Percentiles rank a stretch among this genome's conserved stretches.
phyloP scores from a whole-genome alignment of 768 basidiomycete species.

The Tephrocybe sp. region DNA sequence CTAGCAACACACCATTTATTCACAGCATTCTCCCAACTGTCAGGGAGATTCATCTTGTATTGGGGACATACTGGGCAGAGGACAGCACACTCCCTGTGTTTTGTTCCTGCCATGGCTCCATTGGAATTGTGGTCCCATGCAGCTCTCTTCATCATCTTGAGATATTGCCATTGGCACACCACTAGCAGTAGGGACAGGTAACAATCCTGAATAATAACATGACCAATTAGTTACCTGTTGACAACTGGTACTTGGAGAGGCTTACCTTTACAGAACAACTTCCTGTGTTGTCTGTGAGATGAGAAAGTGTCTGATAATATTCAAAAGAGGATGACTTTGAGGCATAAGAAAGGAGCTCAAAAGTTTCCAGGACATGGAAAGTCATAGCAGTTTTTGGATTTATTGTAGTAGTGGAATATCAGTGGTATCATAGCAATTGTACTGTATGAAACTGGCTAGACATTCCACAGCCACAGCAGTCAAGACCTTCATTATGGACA shows the following conservation, averaged over 20 bases:
- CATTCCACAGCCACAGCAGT: constrained; percentile 30
- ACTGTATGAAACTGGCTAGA: background rate
- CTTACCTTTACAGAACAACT: background rate
- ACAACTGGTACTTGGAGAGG: too few relatives aligned
- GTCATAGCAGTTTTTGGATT: constrained; percentile 10
- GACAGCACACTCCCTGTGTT: constrained; percentile 20
- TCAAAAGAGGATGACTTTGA: constrained; percentile 14
- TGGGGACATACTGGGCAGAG: constrained; percentile 29
- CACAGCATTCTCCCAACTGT: constrained; percentile 19
- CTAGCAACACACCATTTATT: too few relatives aligned
- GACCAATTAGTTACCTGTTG: too few relatives aligned
- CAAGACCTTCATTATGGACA: constrained; percentile 27
- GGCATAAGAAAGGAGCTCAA: constrained; percentile 12
- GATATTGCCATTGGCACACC: constrained; percentile 13
- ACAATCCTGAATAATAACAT: too few relatives aligned
- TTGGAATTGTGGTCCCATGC: constrained; percentile 14
- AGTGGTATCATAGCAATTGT: background rate
- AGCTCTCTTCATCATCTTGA: constrained; percentile 13
- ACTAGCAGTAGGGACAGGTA: too few relatives aligned
- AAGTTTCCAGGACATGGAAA: constrained; percentile 6
- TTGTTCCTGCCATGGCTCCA: constrained; percentile 12
- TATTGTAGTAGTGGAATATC: constrained; percentile 3
- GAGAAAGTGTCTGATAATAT: constrained; percentile 5
- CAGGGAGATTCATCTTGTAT: constrained; percentile 24
- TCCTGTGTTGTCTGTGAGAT: constrained; percentile 14